These are phyloP conservation scores for Taphrina betulina DNA, from an alignment of 1,139 yeast genomes.

Conservation along the genomic window DNA sequence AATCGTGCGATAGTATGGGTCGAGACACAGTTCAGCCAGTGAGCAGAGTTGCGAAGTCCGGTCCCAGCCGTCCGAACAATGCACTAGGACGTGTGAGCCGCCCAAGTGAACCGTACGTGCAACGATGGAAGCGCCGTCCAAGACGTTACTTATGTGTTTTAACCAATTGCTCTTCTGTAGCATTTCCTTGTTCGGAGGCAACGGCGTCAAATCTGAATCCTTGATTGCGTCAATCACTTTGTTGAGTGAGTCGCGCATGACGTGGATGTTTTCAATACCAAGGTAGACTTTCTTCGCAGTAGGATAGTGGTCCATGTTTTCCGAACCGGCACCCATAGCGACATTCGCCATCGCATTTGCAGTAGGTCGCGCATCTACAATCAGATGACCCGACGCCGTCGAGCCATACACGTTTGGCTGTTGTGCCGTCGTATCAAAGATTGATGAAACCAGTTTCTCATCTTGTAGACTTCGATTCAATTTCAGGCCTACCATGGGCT, in stretches of 20 bases:
- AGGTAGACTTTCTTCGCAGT: slow-evolving; percentile 68
- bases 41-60: slow-evolving; percentile 88
- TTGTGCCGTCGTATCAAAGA: slow-evolving; percentile 53
- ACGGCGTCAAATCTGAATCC: slow-evolving; percentile 62
- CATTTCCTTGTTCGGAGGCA: slow-evolving; percentile 49
- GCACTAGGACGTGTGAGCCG: slow-evolving; percentile 78
- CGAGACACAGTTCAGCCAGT: slow-evolving; percentile 79
- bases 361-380: slow-evolving; percentile 87
- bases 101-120: slow-evolving; percentile 77
- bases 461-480: slow-evolving; percentile 89
- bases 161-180: slow-evolving; percentile 78
- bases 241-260: slow-evolving; percentile 79
- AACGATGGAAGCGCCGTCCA: slow-evolving; percentile 75
- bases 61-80: slow-evolving; percentile 99
- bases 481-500: slow-evolving; percentile 87
- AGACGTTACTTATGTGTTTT: slow-evolving; percentile 62
- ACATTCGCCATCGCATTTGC: slow-evolving; percentile 97
- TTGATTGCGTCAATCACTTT: slow-evolving; percentile 58
- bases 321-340: slow-evolving; percentile 96
- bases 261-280: slow-evolving; percentile 93
- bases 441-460: slow-evolving; percentile 73
- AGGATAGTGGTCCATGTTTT: slow-evolving; percentile 80
- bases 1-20: slow-evolving; percentile 82
- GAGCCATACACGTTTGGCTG: slow-evolving; percentile 39
- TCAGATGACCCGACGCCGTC: slow-evolving; percentile 56